Evolutionary conservation across 306 rosid genomes (phyloP).

Genomic region (Vicia faba): DNA sequence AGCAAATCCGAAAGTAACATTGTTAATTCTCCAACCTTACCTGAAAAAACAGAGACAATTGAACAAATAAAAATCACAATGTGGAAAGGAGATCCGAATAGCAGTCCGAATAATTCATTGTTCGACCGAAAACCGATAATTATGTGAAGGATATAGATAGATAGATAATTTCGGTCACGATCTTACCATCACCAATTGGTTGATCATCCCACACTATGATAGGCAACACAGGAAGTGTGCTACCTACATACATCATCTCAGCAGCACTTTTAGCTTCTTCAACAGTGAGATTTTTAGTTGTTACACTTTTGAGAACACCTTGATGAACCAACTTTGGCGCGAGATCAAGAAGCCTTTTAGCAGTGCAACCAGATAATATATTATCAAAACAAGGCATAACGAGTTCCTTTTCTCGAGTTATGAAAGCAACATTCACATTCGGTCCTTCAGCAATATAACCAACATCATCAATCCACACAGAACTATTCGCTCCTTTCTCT

Average conservation of each 20-base stretch:
- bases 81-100: neutral
- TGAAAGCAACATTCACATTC: slow-evolving; percentile 87
- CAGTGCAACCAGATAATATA: slow-evolving; percentile 76
- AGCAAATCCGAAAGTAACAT: slow-evolving; percentile 74
- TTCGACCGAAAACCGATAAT: neutral
- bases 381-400: slow-evolving; percentile 72
- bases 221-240: slow-evolving; percentile 90
- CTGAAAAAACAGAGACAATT: slow-evolving; percentile 44
- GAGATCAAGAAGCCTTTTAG: slow-evolving; percentile 67
- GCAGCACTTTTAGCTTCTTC: slow-evolving; percentile 68
- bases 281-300: slow-evolving; percentile 46
- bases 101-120: neutral
- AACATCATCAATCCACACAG: slow-evolving; percentile 84
- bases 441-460: slow-evolving; percentile 96
- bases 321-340: slow-evolving; percentile 72
- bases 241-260: slow-evolving; percentile 95
- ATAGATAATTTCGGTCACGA: neutral
- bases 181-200: slow-evolving; percentile 78
- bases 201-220: slow-evolving; percentile 76
- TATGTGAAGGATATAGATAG: slow-evolving; percentile 9
- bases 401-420: slow-evolving; percentile 80
- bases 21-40: slow-evolving; percentile 77
- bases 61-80: neutral
- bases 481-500: slow-evolving; percentile 75
- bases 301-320: slow-evolving; percentile 59